Evolutionary conservation across 2,329 filamentous ascomycete genomes (phyloP).

Genomic region (Paracoccidioides lutzii): DNA sequence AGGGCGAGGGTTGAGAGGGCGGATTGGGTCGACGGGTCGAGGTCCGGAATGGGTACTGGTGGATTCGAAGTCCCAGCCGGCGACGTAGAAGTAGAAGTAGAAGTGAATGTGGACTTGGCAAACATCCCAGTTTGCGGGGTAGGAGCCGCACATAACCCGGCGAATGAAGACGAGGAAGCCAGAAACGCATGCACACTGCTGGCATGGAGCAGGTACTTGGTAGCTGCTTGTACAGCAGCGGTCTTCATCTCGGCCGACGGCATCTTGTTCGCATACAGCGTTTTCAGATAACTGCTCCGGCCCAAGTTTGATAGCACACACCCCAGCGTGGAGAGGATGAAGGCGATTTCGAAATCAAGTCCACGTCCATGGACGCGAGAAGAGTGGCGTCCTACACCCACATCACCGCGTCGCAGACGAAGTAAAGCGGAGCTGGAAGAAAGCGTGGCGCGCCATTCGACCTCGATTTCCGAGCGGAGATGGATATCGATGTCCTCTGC

Average conservation of each 20-base stretch:
- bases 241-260: constrained; percentile 56
- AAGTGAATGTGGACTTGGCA: constrained; percentile 10
- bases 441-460: constrained; percentile 72
- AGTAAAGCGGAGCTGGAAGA: constrained; percentile 41
- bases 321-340: constrained; percentile 63
- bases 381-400: constrained; percentile 26
- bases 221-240: constrained; percentile 57
- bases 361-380: constrained; percentile 54
- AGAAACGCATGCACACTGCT: constrained; percentile 67
- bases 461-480: constrained; percentile 53
- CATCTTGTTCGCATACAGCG: constrained; percentile 53
- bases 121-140: constrained; percentile 35
- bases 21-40: constrained; percentile 31
- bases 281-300: constrained; percentile 54
- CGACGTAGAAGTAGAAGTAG: not conserved
- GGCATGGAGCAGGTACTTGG: constrained; percentile 63
- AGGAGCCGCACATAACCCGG: constrained; percentile 29
- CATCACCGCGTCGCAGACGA: constrained; percentile 8
- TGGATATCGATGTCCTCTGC: constrained; percentile 53
- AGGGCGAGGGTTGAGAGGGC: constrained; percentile 48
- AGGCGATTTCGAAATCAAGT: constrained; percentile 72
- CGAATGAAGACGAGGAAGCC: constrained; percentile 39
- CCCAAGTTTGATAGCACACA: constrained; percentile 62
- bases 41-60: constrained; percentile 28
- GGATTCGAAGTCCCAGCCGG: not conserved